Evolutionary conservation across 352 stramenopile genomes (phyloP), one percentile per base, ranked within the genome.

Genomic region (Sclerospora graminicola): DNA sequence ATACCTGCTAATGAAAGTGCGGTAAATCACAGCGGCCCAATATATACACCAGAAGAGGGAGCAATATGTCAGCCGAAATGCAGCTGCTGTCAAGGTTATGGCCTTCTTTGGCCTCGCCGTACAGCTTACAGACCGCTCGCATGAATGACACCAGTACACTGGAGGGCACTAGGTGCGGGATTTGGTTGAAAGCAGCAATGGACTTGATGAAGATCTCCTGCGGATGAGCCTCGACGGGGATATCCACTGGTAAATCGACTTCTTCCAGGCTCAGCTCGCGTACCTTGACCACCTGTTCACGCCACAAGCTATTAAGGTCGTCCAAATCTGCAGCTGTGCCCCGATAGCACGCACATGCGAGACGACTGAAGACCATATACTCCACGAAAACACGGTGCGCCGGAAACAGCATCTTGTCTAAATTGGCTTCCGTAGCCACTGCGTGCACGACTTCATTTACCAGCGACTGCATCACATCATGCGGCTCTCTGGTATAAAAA

Each of bases 61-160:
- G 53, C 26, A 91, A 47, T 40, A 91, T 66, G 51, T 91, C 79
- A 0, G 79, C 79, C 40, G 79, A 91, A 29, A 89, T 76, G 49
- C 57, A 76, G 35, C 53, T 56, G 36, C 63, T 62, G 21, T 71
- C 43, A 10, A 85, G 51, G 15, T 50, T 55, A 27, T 89, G 47
- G 9, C 51, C 47, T 14, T 62, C 51, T 32, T 63, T 68, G 15
- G 78, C 63, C 54, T 89, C 79, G 8, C 46, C 47, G 60, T 91
- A 87, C 13, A 91, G 53, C 26, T 69, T 70, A 43, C 74, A 72
- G 23, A 91, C 67, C 8, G 69, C 70, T 21, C 56, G 53, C 45
- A 91, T 67, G 20, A 88, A 83, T 10, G 58, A 57, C 8, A 61
- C 51, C 1, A 91, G 39, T 15, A 89, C 71, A 27, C 63, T 78